Conservation (phyloP, 2,329 filamentous ascomycete species). For the Cadophora sp. region DNA sequence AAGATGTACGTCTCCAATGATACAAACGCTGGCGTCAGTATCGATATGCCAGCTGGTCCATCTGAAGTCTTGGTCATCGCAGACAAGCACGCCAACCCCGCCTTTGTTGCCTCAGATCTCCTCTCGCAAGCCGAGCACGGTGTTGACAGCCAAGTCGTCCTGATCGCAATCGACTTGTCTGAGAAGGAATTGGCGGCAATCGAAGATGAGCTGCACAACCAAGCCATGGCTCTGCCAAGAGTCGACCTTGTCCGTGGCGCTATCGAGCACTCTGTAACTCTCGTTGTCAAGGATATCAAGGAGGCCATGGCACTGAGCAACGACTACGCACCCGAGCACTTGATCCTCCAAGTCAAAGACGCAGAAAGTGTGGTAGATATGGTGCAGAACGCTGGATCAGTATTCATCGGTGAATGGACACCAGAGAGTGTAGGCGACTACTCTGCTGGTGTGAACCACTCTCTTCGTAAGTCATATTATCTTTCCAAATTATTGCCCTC, state of each 20-base stretch:
- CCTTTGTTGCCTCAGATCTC: constrained; percentile 94
- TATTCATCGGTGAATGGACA: constrained; percentile 96
- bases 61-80: constrained; percentile 97
- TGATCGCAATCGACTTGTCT: constrained; percentile 82
- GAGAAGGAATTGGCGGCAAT: constrained; percentile 80
- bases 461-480: constrained; percentile 74
- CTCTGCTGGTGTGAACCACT: constrained; percentile 97
- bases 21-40: constrained; percentile 91
- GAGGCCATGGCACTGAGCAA: constrained; percentile 87
- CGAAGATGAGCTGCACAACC: constrained; percentile 87
- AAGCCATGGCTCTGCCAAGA: constrained; percentile 85
- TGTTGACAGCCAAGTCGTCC: constrained; percentile 91
- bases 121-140: constrained; percentile 97
- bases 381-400: constrained; percentile 93
- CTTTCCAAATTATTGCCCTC: background rate
- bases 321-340: constrained; percentile 92
- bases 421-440: constrained; percentile 98
- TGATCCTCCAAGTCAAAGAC: constrained; percentile 88
- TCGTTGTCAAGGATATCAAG: constrained; percentile 72
- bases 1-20: constrained; percentile 99
- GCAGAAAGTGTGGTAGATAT: constrained; percentile 76
- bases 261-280: constrained; percentile 90
- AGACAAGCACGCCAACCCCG: constrained; percentile 85
- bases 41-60: constrained; percentile 98
- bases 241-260: constrained; percentile 92